These are phyloP conservation scores for Tetracladium maxilliforme DNA, from an alignment of 2,329 filamentous ascomycete species.

Conservation along the genomic window DNA sequence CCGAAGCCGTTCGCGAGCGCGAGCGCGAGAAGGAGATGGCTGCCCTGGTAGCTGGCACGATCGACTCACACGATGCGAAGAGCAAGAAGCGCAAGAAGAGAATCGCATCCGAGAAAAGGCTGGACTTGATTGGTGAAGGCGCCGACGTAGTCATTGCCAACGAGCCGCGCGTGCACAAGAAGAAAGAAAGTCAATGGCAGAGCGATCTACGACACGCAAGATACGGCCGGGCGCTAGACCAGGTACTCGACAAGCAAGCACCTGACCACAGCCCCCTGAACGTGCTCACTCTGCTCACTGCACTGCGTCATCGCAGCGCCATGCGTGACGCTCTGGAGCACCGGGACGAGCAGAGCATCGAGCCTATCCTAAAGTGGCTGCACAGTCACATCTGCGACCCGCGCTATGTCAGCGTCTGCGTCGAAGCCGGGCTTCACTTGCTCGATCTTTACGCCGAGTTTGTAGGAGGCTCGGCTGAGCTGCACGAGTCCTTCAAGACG, in stretches of 20 bases:
- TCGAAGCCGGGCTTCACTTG: conserved; percentile 69
- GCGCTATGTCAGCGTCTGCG: conserved; percentile 64
- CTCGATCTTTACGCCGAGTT: conserved; percentile 81
- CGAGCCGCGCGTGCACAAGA: conserved; percentile 47
- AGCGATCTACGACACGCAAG: conserved; percentile 62
- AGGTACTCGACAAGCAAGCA: conserved; percentile 48
- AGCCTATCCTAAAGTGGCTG: conserved; percentile 75
- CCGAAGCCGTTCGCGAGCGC: conserved; percentile 61
- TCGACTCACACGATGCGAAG: conserved; percentile 64
- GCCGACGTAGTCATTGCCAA: conserved; percentile 80
- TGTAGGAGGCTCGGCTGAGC: conserved; percentile 55
- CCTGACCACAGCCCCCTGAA: conserved; percentile 46
- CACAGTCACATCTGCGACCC: conserved; percentile 70
- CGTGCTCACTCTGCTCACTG: conserved; percentile 65
- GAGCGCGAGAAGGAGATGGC: conserved; percentile 78
- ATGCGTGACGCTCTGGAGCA: conserved; percentile 66
- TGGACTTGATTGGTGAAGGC: conserved; percentile 70
- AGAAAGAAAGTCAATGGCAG: conserved; percentile 66
- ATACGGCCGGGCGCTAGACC: conserved; percentile 67
- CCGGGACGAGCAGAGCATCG: conserved; percentile 66
- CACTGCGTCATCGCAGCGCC: conserved; percentile 76
- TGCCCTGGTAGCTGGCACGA: conserved; percentile 60
- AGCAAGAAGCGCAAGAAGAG: conserved; percentile 45
- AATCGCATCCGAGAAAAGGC: conserved; percentile 44
- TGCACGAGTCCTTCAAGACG: conserved; percentile 54